Evolutionary conservation across 768 basidiomycete species (phyloP).

Genomic region (Boletus tomentosulus): DNA sequence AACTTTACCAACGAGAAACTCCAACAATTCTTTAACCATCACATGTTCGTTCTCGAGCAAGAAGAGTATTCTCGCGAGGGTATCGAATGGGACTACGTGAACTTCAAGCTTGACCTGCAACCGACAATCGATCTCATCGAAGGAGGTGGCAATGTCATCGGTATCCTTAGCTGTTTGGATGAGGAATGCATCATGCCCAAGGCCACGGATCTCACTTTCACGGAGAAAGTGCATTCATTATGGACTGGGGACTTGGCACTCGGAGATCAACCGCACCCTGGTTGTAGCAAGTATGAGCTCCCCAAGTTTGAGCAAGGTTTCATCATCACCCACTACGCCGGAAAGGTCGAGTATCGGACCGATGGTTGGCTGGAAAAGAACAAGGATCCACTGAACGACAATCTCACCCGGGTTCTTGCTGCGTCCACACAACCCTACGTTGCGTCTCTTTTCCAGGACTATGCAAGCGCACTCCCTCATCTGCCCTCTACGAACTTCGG

Average conservation of each 20-base stretch:
- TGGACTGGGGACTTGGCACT: slow-evolving; percentile 51
- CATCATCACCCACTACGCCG: slow-evolving; percentile 93
- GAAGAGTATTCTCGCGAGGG: slow-evolving; percentile 96
- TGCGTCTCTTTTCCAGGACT: slow-evolving; percentile 81
- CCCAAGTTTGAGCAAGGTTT: slow-evolving; percentile 92
- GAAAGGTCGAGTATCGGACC: slow-evolving; percentile 92
- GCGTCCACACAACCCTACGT: slow-evolving; percentile 80
- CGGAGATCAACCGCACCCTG: slow-evolving; percentile 58
- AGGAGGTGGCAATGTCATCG: slow-evolving; percentile 64
- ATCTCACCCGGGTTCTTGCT: slow-evolving; percentile 84
- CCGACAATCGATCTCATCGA: slow-evolving; percentile 99
- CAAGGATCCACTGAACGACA: slow-evolving; percentile 97
- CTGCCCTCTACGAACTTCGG: slow-evolving; percentile 33
- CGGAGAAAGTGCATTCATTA: slow-evolving; percentile 79
- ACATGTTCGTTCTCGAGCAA: slow-evolving; percentile 99
- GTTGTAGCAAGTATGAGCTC: slow-evolving; percentile 79
- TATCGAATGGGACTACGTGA: slow-evolving; percentile 97
- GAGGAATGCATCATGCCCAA: slow-evolving; percentile 99
- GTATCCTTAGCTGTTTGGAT: slow-evolving; percentile 89
- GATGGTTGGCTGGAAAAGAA: slow-evolving; percentile 99
- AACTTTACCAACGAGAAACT: slow-evolving; percentile 99
- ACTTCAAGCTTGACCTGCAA: slow-evolving; percentile 95
- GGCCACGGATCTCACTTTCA: slow-evolving; percentile 92
- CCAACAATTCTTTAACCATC: slow-evolving; percentile 98
- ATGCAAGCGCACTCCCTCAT: slow-evolving; percentile 42